phyloP scores from a whole-genome alignment of 148 eudicot genomes.

The Amaranthus hypochondriacus region DNA sequence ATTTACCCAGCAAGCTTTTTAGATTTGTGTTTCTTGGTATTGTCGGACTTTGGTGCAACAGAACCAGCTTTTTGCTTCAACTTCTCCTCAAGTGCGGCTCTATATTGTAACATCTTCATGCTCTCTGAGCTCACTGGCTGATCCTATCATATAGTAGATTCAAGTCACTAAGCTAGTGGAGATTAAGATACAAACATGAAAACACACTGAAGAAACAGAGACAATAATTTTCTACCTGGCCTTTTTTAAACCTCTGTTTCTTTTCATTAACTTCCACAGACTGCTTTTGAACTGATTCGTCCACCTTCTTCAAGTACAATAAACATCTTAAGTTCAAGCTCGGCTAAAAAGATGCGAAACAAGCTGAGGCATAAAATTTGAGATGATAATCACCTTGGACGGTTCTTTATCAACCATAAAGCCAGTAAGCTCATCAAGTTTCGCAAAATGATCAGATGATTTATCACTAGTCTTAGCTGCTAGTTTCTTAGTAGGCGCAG shows the following conservation, averaged over 20 bases:
- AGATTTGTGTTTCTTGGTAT: conserved; percentile 29
- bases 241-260: conserved; percentile 31
- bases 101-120: conserved; percentile 72
- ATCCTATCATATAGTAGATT: conserved; percentile 36
- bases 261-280: conserved; percentile 25
- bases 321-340: conserved; percentile 8
- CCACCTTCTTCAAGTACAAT: conserved; percentile 32
- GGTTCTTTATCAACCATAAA: conserved; percentile 28
- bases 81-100: conserved; percentile 81
- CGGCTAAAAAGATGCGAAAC: background rate
- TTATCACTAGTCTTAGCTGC: conserved; percentile 22
- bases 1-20: conserved; percentile 56
- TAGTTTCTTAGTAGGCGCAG: conserved; percentile 19
- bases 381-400: conserved; percentile 27
- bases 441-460: conserved; percentile 23
- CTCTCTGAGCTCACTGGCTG: conserved; percentile 61
- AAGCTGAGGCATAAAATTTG: background rate
- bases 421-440: conserved; percentile 18
- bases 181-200: background rate
- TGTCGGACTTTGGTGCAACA: conserved; percentile 33
- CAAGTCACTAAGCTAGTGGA: conserved; percentile 11
- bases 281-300: conserved; percentile 33
- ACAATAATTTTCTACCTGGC: conserved; percentile 21
- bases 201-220: background rate
- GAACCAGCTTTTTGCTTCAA: conserved; percentile 68